phyloP scores from a whole-genome alignment of 306 rosid genomes.

The Rubus idaeus region DNA sequence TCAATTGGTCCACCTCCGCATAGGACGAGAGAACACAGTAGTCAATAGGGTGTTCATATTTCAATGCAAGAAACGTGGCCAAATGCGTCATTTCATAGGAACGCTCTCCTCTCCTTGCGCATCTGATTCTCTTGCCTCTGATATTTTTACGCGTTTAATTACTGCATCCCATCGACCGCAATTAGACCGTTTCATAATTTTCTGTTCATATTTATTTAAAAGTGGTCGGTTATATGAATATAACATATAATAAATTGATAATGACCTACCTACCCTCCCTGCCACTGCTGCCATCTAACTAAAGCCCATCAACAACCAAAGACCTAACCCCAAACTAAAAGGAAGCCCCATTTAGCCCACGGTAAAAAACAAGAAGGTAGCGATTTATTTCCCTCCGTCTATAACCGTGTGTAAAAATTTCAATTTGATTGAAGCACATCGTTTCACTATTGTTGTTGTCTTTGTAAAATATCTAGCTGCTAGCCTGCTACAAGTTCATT shows the following conservation, averaged over 20 bases:
- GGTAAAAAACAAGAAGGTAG: background rate
- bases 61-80: background rate
- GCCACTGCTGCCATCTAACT: too few species aligned
- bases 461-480: background rate
- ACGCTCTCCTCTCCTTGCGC: background rate
- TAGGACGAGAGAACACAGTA: background rate
- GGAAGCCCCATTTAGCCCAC: background rate
- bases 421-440: background rate
- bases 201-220: background rate
- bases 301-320: background rate
- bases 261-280: background rate
- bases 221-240: background rate
- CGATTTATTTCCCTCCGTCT: too few species aligned
- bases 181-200: background rate
- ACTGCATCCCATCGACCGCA: background rate
- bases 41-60: background rate
- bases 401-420: background rate
- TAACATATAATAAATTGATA: background rate
- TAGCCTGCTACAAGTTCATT: background rate
- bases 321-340: background rate
- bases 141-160: background rate
- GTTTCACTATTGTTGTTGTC: background rate
- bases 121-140: background rate
- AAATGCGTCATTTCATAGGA: background rate
- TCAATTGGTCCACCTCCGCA: constrained; percentile 10